These are phyloP conservation scores for Neoboletus brunneissimus DNA, from an alignment of 768 basidiomycete genomes.

Conservation along the genomic window DNA sequence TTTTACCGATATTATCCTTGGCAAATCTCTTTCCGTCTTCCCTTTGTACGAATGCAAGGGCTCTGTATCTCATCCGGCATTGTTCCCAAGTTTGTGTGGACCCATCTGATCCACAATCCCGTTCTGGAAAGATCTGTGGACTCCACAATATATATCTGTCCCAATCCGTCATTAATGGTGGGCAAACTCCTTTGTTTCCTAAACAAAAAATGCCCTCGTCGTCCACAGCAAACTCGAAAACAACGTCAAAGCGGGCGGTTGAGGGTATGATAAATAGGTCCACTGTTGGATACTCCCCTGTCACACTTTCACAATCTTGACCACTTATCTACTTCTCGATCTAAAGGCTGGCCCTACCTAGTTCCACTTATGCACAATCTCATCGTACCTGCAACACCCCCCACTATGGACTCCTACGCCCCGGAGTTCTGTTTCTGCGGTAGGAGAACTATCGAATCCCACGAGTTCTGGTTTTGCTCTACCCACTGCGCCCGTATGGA, in stretches of 20 bases:
- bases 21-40: not conserved
- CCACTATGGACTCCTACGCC: conserved; percentile 9
- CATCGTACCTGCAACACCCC: conserved; percentile 2
- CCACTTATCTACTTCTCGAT: not conserved
- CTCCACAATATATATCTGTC: not conserved
- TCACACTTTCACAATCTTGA: not conserved
- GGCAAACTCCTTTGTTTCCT: conserved; percentile 10
- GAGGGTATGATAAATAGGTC: conserved; percentile 13
- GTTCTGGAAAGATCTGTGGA: conserved; percentile 2
- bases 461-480: conserved; percentile 32
- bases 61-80: not conserved
- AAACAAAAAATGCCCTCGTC: not conserved
- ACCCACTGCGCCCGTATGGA: conserved; percentile 27
- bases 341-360: not conserved
- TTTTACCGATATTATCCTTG: not conserved
- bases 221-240: conserved; percentile 6
- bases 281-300: not conserved
- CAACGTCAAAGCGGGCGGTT: conserved; percentile 6
- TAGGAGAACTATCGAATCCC: conserved; percentile 16
- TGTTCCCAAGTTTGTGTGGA: not conserved
- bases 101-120: conserved; percentile 4
- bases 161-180: not conserved
- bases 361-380: conserved; percentile 1
- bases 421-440: conserved; percentile 28
- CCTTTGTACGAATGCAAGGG: not conserved